Evolutionary conservation across 192 early-diverging fungal genomes (phyloP).

Genomic region (Coemansia sp.): DNA sequence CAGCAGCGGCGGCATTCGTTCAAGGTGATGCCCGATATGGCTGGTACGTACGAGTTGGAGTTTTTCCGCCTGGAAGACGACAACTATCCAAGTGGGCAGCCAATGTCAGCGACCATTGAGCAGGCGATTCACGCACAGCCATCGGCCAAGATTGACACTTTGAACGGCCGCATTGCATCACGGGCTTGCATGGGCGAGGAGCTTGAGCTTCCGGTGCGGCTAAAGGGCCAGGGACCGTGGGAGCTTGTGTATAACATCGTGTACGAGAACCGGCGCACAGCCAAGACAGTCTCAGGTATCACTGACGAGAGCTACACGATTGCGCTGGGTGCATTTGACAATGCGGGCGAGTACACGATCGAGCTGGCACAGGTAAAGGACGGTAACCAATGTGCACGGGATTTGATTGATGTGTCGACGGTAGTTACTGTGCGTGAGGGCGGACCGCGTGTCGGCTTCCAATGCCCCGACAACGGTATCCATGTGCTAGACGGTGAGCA

Average conservation of each 20-base stretch:
- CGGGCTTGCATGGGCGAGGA: slow-evolving; percentile 31
- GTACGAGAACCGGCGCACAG: slow-evolving; percentile 19
- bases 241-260: slow-evolving; percentile 46
- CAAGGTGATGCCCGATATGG: slow-evolving; percentile 34
- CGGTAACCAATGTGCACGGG: slow-evolving; percentile 42
- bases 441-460: slow-evolving; percentile 35
- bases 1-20: slow-evolving; percentile 38
- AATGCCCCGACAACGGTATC: slow-evolving; percentile 31
- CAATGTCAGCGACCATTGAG: slow-evolving; percentile 17
- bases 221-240: slow-evolving; percentile 60
- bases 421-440: slow-evolving; percentile 37
- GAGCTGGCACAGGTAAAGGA: slow-evolving; percentile 46
- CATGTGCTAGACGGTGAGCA: slow-evolving; percentile 34
- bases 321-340: slow-evolving; percentile 20
- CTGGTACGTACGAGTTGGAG: slow-evolving; percentile 45
- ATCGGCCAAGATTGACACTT: slow-evolving; percentile 30
- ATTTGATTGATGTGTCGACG: slow-evolving; percentile 23
- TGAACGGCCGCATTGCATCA: slow-evolving; percentile 9
- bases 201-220: slow-evolving; percentile 44
- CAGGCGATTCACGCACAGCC: slow-evolving; percentile 52
- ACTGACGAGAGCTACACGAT: slow-evolving; percentile 23
- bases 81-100: slow-evolving; percentile 47
- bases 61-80: slow-evolving; percentile 52
- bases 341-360: slow-evolving; percentile 34
- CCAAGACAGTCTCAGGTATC: slow-evolving; percentile 22